A percentile compares a stretch with the other conserved stretches of the same genome.
Conservation (phyloP, 164 flowering plant species). For the Umbilicus rupestris region DNA sequence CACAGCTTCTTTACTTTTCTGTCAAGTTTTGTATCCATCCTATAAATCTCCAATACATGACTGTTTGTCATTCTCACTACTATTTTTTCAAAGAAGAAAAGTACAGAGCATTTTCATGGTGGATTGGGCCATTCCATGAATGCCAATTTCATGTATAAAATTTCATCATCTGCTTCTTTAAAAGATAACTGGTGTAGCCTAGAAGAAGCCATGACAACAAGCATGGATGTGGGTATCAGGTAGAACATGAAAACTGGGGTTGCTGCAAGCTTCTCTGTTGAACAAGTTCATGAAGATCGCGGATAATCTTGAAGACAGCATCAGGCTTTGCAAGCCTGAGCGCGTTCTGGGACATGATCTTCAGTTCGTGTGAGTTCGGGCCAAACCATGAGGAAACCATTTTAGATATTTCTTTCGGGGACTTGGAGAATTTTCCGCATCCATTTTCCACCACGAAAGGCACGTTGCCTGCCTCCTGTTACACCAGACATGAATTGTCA, state of each 20-base stretch:
- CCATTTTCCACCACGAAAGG: constrained; percentile 92
- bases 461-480: constrained; percentile 92
- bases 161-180: too few relatives aligned
- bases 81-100: too few relatives aligned
- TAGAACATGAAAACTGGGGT: not conserved
- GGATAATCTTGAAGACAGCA: constrained; percentile 87
- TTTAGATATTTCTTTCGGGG: constrained; percentile 74
- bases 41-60: too few relatives aligned
- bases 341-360: constrained; percentile 74
- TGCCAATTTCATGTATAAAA: too few relatives aligned
- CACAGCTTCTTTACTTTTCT: not conserved
- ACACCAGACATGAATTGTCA: not conserved
- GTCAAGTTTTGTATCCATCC: not conserved
- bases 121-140: too few relatives aligned
- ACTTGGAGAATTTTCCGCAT: constrained; percentile 85
- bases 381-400: constrained; percentile 90
- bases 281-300: constrained; percentile 79
- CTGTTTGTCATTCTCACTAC: too few relatives aligned
- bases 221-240: not conserved
- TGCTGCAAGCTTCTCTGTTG: constrained; percentile 41
- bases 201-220: too few relatives aligned
- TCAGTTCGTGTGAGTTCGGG: constrained; percentile 75
- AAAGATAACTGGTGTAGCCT: too few relatives aligned
- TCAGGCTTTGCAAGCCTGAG: constrained; percentile 76
- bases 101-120: too few relatives aligned